Percentiles rank a stretch among this genome's conserved stretches.
These are phyloP conservation scores for Durusdinium trenchii DNA, from an alignment of 73 alveolate genomes.

Conservation along the genomic window DNA sequence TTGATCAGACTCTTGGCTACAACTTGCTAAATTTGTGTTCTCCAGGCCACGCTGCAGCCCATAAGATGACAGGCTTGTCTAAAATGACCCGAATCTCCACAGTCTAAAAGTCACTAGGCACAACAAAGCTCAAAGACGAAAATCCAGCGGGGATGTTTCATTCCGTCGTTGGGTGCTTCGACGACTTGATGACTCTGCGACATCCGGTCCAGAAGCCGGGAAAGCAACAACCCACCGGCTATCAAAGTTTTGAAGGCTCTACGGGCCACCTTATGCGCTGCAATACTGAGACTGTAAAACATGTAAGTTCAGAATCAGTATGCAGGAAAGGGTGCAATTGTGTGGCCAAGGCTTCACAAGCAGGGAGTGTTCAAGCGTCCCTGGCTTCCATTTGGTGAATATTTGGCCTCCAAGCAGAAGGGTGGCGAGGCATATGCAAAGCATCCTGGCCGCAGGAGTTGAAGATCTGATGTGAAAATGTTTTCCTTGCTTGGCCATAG, in stretches of 20 bases:
- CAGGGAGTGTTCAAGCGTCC: constrained; percentile 88
- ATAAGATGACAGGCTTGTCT: background rate
- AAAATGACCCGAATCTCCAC: background rate
- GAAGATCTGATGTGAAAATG: background rate
- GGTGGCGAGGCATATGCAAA: constrained; percentile 96
- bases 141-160: too few species aligned
- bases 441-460: constrained; percentile 16
- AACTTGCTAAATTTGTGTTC: background rate
- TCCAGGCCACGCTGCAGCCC: background rate
- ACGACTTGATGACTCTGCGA: too few species aligned
- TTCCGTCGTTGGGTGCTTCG: too few species aligned
- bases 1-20: constrained; percentile 60
- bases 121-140: too few species aligned
- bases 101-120: too few species aligned
- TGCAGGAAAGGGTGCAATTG: too few species aligned
- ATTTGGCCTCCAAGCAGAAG: constrained; percentile 71
- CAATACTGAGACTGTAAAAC: too few species aligned
- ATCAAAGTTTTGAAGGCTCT: too few species aligned
- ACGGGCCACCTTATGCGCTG: too few species aligned
- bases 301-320: too few species aligned
- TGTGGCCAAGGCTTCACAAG: constrained; percentile 51
- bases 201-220: too few species aligned
- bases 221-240: too few species aligned
- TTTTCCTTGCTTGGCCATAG: background rate
- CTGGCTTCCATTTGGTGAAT: constrained; percentile 87